Evolutionary conservation across 495 filamentous ascomycete genomes (phyloP), one percentile per base, ranked within the genome.

Genomic region (Tuber aestivum): DNA sequence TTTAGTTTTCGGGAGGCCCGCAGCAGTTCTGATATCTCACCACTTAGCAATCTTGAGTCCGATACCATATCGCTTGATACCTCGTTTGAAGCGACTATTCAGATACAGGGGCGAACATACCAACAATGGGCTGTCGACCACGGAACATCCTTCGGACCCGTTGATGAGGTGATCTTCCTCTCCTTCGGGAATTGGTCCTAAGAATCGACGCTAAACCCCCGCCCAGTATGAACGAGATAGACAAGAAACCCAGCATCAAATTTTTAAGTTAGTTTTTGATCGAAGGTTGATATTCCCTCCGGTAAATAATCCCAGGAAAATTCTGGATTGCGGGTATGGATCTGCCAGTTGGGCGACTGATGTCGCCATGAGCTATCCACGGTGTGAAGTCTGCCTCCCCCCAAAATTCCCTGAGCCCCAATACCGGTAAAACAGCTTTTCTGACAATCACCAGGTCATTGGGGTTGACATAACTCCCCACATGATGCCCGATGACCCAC

Each of bases 401-500:
- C 56, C 23, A 69, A 41, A 42, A 70, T n/a, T 6, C 6, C 27
- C 56, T 20, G 1, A 65, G 4, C 32, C n/a, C 41, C 42, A 41
- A 0, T 21, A 20, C 14, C 42, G 18, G 42, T 6, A 16, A 69
- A 74, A 37, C 42, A 38, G 32, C 37, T 23, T 69, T 74, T 69
- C 50, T 75, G 48, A 79, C 61, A 72, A 7, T n/a, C 72, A 40
- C 23, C 82, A 96, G 93, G 92, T 95, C 35, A 89, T 91, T 80
- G 93, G 92, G 44, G 86, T 96, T 81, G 93, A 96, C 83, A 90
- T 95, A 77, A 90, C 89, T 80, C 91, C 92, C 72, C 90, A 92
- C 80, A 88, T 92, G 87, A 87, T 87, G 77, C 91, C 92, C 44
- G 90, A 91, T 18, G 79, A 79, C 69, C 77, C 72, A 7, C 75